A percentile compares a stretch with the other conserved stretches of the same genome.
Evolutionary conservation across 148 eudicot species (phyloP).

Genomic region (Amaranthus cruentus): DNA sequence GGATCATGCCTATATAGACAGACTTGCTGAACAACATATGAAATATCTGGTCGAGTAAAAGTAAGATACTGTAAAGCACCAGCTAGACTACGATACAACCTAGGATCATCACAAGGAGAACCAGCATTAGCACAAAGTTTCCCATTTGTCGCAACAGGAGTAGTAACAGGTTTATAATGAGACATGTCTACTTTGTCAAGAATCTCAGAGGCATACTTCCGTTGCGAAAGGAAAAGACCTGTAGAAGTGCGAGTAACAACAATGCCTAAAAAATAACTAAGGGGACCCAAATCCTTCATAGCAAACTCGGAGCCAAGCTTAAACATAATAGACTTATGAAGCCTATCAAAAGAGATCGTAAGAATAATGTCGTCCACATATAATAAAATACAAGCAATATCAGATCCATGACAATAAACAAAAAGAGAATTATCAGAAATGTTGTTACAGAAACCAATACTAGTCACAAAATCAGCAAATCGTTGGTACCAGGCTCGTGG

Average conservation of each 20-base stretch:
- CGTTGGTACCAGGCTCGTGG: too few relatives aligned
- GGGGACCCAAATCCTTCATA: background rate
- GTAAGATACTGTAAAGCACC: slow-evolving; percentile 15
- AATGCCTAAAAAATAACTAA: slow-evolving; percentile 5
- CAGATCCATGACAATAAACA: too few relatives aligned
- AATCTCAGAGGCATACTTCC: background rate
- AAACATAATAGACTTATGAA: too few relatives aligned
- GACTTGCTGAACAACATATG: background rate
- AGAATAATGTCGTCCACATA: too few relatives aligned
- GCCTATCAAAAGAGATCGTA: too few relatives aligned
- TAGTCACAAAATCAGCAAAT: background rate
- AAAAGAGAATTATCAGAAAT: too few relatives aligned
- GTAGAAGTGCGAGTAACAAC: too few relatives aligned
- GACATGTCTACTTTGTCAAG: background rate
- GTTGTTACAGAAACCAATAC: background rate
- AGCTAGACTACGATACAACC: background rate
- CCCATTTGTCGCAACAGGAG: background rate
- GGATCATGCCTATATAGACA: slow-evolving; percentile 7
- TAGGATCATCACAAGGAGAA: background rate
- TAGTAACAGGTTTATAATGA: too few relatives aligned
- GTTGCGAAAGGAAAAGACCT: too few relatives aligned
- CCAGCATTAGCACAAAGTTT: background rate
- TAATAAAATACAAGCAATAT: too few relatives aligned
- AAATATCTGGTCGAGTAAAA: slow-evolving; percentile 5
- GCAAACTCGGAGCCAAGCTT: too few relatives aligned